Base-by-base conservation (phyloP, 1,284 basidiomycete genomes). In the Amylostereum chailletii region DNA sequence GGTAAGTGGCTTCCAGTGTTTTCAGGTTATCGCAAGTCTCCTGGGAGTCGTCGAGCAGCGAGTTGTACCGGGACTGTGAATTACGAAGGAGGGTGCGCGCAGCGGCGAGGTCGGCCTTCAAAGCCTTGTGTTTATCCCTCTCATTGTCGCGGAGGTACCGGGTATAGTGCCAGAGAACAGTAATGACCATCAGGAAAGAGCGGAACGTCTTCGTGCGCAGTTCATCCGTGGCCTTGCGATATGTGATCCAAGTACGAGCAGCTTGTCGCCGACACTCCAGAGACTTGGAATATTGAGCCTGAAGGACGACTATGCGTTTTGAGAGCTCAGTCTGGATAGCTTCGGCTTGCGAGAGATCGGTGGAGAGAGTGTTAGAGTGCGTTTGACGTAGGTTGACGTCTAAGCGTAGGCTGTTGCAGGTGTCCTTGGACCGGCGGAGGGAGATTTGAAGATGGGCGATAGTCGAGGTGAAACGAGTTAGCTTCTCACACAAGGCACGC, bases 71-170 rank as follows among this genome's bases (percentile, higher is more conserved):
- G 3, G 48, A 9, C 34, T 42, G 38, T 29, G 37, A 5, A 19
- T 48, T 33, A 9, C 45, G 34, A 33, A 34, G 42, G 27, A n/a
- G 42, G 26, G 44, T 42, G 19, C 45, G 30, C 5, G 45, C 49
- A 36, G 32, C 29, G 7, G 45, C 49, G 31, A 50, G 49, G 9
- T 50, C 45, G 4, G 38, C 49, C 30, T 47, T 50, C 33, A 26
- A n/a, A 26, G 19, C 8, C 4, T 33, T 19, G 4, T 32, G 32
- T 9, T 9, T 29, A 19, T 19, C 19, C 19, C 19, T 19, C 40
- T 50, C 30, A 11, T n/a, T 41, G 11, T 31, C 8, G 11, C 31
- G 36, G 8, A 50, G 48, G 29, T 30, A 30, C 9, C 48, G 48
- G 27, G 43, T 32, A 34, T 34, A 45, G 31, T 27, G 34, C 48